phyloP scores from a whole-genome alignment of 2,329 filamentous ascomycete genomes.

The Ophiosphaerella narmari region DNA sequence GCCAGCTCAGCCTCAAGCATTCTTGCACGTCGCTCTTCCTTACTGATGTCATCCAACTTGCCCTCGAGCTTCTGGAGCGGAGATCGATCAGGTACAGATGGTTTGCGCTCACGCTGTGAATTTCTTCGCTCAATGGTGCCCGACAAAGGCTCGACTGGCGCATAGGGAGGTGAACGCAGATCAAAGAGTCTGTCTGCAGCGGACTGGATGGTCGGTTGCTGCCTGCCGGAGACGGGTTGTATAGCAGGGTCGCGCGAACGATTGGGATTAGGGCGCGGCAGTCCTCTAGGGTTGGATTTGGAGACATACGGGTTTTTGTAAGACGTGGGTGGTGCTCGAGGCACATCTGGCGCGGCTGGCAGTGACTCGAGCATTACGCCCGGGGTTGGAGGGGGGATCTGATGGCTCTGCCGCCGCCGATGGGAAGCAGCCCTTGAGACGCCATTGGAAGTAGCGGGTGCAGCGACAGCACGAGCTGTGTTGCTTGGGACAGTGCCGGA shows the following conservation, averaged over 20 bases:
- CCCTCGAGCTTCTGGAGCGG: slow-evolving; percentile 92
- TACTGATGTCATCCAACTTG: slow-evolving; percentile 88
- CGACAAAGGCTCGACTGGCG: slow-evolving; percentile 34
- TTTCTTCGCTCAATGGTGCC: slow-evolving; percentile 30
- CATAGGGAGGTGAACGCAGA: slow-evolving; percentile 37
- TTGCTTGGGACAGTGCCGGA: slow-evolving; percentile 32
- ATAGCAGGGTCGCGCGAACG: slow-evolving; percentile 41
- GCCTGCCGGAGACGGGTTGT: slow-evolving; percentile 40
- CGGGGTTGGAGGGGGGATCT: slow-evolving; percentile 31
- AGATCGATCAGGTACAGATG: slow-evolving; percentile 79
- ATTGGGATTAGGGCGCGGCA: slow-evolving; percentile 31
- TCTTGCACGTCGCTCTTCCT: slow-evolving; percentile 89
- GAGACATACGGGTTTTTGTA: slow-evolving; percentile 47
- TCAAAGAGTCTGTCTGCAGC: slow-evolving; percentile 38
- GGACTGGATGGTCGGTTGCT: slow-evolving; percentile 40
- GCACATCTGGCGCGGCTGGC: slow-evolving; percentile 63
- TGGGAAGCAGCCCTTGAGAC: slow-evolving; percentile 31
- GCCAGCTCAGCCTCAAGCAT: slow-evolving; percentile 80
- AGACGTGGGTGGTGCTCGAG: slow-evolving; percentile 56
- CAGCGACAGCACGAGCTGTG: slow-evolving; percentile 31
- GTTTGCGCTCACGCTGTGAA: slow-evolving; percentile 40
- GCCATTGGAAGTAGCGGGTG: slow-evolving; percentile 22
- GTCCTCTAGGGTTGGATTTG: slow-evolving; percentile 25
- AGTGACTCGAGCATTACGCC: slow-evolving; percentile 28
- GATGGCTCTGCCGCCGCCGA: slow-evolving; percentile 38